phyloP scores from a whole-genome alignment of 257 asterid species.

The Forsythia suspensa region DNA sequence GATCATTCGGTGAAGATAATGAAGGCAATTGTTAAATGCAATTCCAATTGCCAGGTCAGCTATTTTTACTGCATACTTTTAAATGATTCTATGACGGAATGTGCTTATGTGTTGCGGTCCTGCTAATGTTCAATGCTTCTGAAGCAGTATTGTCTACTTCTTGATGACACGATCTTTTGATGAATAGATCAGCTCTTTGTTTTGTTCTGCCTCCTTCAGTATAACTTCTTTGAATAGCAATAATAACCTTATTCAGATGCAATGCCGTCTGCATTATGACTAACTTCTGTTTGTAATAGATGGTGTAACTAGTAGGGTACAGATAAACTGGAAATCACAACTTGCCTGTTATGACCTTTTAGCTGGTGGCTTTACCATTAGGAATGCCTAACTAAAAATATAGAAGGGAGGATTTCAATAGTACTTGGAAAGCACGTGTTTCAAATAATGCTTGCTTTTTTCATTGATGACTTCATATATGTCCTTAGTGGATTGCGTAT shows the following conservation, averaged over 20 bases:
- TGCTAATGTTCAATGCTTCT: background rate
- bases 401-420: background rate
- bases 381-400: background rate
- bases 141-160: background rate
- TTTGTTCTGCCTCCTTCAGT: background rate
- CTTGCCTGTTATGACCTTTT: background rate
- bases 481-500: background rate
- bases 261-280: background rate
- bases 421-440: background rate
- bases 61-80: background rate
- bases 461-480: background rate
- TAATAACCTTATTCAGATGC: background rate
- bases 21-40: slow-evolving; percentile 57
- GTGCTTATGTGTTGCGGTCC: background rate
- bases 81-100: slow-evolving; percentile 12
- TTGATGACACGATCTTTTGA: background rate
- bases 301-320: background rate
- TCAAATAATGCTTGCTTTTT: background rate
- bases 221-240: background rate
- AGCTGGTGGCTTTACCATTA: background rate
- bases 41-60: slow-evolving; percentile 76
- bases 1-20: slow-evolving; percentile 71
- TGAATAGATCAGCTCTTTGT: slow-evolving; percentile 4
- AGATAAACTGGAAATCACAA: background rate
- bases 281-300: background rate